phyloP scores from a whole-genome alignment of 192 early-diverging fungal genomes.

The Coemansia sp. region DNA sequence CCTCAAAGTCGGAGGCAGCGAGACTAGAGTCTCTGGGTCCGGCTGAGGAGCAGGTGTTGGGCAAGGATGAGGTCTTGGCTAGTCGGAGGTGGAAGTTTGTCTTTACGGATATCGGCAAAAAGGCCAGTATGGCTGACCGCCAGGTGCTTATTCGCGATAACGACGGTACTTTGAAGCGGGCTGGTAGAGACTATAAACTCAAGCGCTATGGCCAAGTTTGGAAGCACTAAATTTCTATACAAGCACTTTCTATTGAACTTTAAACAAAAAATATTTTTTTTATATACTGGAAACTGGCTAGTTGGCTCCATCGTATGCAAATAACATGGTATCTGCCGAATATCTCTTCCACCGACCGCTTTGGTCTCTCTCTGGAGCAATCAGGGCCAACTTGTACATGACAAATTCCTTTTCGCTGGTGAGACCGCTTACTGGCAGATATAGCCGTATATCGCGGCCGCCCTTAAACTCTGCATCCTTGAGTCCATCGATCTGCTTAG shows the following conservation, averaged over 20 bases:
- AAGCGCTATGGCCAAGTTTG: conserved; percentile 50
- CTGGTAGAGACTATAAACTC: conserved; percentile 53
- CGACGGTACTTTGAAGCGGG: conserved; percentile 61
- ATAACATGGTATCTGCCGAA: conserved; percentile 39
- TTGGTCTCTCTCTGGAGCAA: conserved; percentile 31
- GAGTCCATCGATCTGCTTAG: conserved; percentile 11
- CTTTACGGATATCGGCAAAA: conserved; percentile 61
- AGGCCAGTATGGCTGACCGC: conserved; percentile 55
- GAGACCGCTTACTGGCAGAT: conserved; percentile 25
- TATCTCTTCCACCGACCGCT: conserved; percentile 23
- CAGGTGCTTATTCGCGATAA: conserved; percentile 61
- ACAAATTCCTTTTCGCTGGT: conserved; percentile 9
- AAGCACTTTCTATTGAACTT: conserved; percentile 3
- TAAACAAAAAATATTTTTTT: neutral
- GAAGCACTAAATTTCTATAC: conserved; percentile 23
- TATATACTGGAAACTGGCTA: neutral
- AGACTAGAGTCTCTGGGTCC: conserved; percentile 32
- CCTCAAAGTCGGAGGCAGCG: conserved; percentile 15
- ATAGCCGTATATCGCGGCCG: conserved; percentile 6
- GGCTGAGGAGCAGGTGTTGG: conserved; percentile 31
- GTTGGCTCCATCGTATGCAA: conserved; percentile 30
- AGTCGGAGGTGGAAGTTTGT: conserved; percentile 62
- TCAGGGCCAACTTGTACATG: conserved; percentile 39
- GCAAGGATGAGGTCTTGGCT: conserved; percentile 36
- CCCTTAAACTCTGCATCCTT: conserved; percentile 10